These are phyloP conservation scores for Isatis lusitanica DNA, from an alignment of 441 rosid species.

Conservation along the genomic window DNA sequence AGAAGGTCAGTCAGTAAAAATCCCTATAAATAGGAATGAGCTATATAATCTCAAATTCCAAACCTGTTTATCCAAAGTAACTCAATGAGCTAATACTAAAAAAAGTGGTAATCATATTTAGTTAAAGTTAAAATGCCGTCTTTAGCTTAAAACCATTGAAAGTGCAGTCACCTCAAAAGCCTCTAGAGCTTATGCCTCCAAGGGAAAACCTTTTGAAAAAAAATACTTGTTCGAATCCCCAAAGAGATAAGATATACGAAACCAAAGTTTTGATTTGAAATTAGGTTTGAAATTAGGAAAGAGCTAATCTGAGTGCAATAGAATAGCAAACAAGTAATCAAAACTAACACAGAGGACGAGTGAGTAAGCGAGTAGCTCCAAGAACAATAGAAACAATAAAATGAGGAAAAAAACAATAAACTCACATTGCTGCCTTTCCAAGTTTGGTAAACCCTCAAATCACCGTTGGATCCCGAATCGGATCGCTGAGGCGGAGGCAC, in stretches of 20 bases:
- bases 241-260: not conserved
- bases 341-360: not conserved
- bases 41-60: constrained; percentile 15
- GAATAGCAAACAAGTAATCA: not conserved
- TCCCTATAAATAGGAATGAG: constrained; percentile 4
- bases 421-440: constrained; percentile 87
- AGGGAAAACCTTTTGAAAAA: not conserved
- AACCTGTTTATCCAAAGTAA: not conserved
- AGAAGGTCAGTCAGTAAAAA: not conserved
- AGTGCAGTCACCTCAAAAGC: not conserved
- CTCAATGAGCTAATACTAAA: constrained; percentile 8
- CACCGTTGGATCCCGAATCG: constrained; percentile 54
- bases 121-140: not conserved
- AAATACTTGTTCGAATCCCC: not conserved
- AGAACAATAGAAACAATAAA: not conserved
- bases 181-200: constrained; percentile 3
- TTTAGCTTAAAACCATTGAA: not conserved
- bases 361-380: constrained; percentile 9
- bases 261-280: constrained; percentile 1
- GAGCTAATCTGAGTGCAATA: not conserved
- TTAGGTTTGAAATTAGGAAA: constrained; percentile 14
- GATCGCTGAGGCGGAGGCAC: constrained; percentile 74
- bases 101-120: not conserved
- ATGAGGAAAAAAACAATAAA: not conserved
- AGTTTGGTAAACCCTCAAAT: constrained; percentile 60